Evolutionary conservation across 2,329 filamentous ascomycete genomes (phyloP).

Genomic region (Pseudodiploospora longispora): DNA sequence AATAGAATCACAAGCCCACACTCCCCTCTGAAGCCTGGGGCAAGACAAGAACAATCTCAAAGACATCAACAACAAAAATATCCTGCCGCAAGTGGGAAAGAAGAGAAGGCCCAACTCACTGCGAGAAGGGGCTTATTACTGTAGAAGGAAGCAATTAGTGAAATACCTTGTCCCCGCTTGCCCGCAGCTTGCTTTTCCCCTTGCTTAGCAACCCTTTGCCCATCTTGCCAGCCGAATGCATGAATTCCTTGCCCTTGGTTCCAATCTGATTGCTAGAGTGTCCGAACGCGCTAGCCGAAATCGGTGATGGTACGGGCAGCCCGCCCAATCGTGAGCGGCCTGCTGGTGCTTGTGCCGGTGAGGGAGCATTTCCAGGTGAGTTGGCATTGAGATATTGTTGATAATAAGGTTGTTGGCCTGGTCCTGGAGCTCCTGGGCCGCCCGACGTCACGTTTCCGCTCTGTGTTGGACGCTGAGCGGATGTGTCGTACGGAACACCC

Average conservation of each 20-base stretch:
- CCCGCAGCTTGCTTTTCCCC: constrained; percentile 74
- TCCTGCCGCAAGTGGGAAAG: constrained; percentile 15
- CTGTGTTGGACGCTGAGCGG: constrained; percentile 7
- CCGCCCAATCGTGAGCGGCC: constrained; percentile 29
- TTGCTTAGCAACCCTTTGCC: constrained; percentile 89
- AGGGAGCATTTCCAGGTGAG: constrained; percentile 17
- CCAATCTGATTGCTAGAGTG: constrained; percentile 59
- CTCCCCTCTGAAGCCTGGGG: not conserved
- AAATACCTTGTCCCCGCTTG: constrained; percentile 81
- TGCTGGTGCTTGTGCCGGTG: constrained; percentile 21
- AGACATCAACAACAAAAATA: constrained; percentile 8
- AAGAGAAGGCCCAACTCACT: constrained; percentile 13
- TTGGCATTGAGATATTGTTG: constrained; percentile 47
- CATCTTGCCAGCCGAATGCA: constrained; percentile 79
- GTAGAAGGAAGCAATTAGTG: constrained; percentile 42
- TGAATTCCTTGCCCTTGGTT: constrained; percentile 78
- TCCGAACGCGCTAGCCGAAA: constrained; percentile 38
- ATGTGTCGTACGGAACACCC: constrained; percentile 20
- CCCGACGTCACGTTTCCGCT: constrained; percentile 15
- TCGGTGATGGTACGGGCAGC: constrained; percentile 29
- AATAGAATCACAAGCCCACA: too few species aligned
- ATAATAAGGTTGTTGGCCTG: constrained; percentile 41
- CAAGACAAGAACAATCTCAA: constrained; percentile 1
- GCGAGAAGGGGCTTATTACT: constrained; percentile 10
- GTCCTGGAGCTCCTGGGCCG: constrained; percentile 14